These are phyloP conservation scores for Fusarium begoniae DNA, from an alignment of 2,329 filamentous ascomycete species.

Conservation along the genomic window DNA sequence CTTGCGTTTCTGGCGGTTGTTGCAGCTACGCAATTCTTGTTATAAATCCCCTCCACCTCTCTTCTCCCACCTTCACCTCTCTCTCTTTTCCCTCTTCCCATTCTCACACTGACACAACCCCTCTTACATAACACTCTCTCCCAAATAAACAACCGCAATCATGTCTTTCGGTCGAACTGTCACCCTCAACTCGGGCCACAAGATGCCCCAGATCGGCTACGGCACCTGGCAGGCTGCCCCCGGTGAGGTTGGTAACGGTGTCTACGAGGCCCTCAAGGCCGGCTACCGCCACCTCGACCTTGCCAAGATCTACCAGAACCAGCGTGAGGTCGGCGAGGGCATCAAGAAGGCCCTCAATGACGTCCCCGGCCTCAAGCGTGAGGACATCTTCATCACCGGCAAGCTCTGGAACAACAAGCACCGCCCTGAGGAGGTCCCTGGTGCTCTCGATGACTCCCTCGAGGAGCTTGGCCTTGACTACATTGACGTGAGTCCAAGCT, in stretches of 20 bases:
- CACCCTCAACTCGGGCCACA: constrained; percentile 70
- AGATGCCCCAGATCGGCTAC: constrained; percentile 68
- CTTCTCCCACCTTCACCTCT: not conserved
- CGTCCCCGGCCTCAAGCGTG: constrained; percentile 61
- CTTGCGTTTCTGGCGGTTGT: not conserved
- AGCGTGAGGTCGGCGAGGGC: constrained; percentile 65
- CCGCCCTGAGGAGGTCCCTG: constrained; percentile 66
- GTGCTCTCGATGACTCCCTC: constrained; percentile 65
- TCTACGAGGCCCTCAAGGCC: constrained; percentile 69
- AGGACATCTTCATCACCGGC: constrained; percentile 70
- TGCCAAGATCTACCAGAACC: constrained; percentile 70
- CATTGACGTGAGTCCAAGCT: constrained; percentile 55
- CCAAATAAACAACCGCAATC: constrained; percentile 19
- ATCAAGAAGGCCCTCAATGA: constrained; percentile 58
- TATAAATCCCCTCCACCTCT: constrained; percentile 20
- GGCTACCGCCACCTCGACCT: constrained; percentile 72
- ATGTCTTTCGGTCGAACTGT: constrained; percentile 68
- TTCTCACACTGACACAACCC: not conserved
- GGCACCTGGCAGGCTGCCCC: constrained; percentile 76
- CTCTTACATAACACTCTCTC: not conserved
- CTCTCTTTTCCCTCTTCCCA: not conserved
- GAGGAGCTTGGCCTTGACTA: constrained; percentile 66
- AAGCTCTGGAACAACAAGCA: constrained; percentile 72
- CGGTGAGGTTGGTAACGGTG: constrained; percentile 70
- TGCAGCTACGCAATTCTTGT: not conserved